Percentiles rank a stretch among this genome's conserved stretches.
Evolutionary conservation across 139 green algal species (phyloP).

Genomic region (Volvox africanus): DNA sequence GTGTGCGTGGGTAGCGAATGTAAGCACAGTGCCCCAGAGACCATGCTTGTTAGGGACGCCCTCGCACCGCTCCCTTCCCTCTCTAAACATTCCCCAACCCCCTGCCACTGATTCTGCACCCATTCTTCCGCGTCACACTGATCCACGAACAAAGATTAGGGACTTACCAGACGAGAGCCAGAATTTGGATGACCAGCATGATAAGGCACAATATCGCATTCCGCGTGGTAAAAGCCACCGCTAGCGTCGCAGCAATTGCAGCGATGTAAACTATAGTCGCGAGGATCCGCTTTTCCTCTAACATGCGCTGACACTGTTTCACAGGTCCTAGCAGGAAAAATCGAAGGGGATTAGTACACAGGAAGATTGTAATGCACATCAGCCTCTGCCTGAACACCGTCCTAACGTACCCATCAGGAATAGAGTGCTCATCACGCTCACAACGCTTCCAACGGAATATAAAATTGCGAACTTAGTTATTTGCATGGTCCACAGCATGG

Average conservation of each 20-base stretch:
- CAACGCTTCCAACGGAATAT: constrained; percentile 39
- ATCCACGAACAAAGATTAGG: neutral
- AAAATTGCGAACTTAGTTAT: constrained; percentile 32
- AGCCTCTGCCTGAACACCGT: neutral
- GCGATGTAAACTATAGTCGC: constrained; percentile 53
- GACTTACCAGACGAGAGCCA: constrained; percentile 51
- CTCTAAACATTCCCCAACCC: neutral
- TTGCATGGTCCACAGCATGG: constrained; percentile 45
- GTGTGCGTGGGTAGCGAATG: neutral
- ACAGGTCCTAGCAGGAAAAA: neutral
- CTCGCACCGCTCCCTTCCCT: neutral
- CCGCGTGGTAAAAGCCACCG: constrained; percentile 54
- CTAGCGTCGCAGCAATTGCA: constrained; percentile 56
- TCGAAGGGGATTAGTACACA: no score
- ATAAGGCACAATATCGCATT: constrained; percentile 53
- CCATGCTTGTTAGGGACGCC: neutral
- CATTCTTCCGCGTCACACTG: neutral
- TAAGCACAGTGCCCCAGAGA: neutral
- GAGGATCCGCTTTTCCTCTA: constrained; percentile 56
- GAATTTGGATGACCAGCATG: constrained; percentile 55
- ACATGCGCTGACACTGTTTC: constrained; percentile 59
- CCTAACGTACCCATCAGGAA: constrained; percentile 41
- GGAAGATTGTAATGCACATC: neutral
- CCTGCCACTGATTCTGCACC: no score
- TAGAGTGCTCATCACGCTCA: constrained; percentile 13